phyloP scores from a whole-genome alignment of 2,329 filamentous ascomycete genomes.

The Arthrobotrys pseudoclavata region DNA sequence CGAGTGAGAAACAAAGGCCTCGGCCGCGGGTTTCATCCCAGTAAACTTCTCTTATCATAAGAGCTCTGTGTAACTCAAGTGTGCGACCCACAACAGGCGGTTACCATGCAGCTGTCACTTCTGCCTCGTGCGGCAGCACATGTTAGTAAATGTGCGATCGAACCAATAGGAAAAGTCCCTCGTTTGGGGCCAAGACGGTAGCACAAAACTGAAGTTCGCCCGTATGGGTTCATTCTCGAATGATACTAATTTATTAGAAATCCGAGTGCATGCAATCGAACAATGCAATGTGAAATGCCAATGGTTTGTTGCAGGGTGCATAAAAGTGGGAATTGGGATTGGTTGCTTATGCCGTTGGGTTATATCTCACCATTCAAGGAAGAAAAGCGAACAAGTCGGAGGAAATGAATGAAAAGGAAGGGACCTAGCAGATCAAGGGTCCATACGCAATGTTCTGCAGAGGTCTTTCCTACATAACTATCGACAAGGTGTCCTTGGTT shows the following conservation, averaged over 20 bases:
- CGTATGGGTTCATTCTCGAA: conserved; percentile 16
- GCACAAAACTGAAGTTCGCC: conserved; percentile 10
- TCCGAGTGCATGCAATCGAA: neutral
- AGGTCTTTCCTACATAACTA: neutral
- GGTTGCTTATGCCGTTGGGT: conserved; percentile 4
- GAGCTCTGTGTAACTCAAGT: conserved; percentile 27
- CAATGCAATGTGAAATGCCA: neutral
- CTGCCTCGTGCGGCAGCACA: conserved; percentile 22
- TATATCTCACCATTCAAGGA: neutral
- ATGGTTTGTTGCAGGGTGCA: neutral
- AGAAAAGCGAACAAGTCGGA: conserved; percentile 17
- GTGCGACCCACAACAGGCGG: conserved; percentile 28
- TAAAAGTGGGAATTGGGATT: conserved; percentile 11
- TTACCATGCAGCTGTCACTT: conserved; percentile 27
- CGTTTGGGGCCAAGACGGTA: conserved; percentile 9
- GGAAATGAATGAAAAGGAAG: neutral
- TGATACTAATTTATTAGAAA: conserved; percentile 26
- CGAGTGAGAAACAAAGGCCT: neutral
- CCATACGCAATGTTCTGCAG: neutral
- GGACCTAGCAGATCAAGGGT: neutral
- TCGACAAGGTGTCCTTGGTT: neutral
- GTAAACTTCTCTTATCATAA: conserved; percentile 11
- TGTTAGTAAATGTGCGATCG: conserved; percentile 2
- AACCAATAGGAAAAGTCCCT: conserved; percentile 34
- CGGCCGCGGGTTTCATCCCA: conserved; percentile 18